Evolutionary conservation across 805 yeast genomes (phyloP).

Genomic region (Wickerhamiella spandovensis): DNA sequence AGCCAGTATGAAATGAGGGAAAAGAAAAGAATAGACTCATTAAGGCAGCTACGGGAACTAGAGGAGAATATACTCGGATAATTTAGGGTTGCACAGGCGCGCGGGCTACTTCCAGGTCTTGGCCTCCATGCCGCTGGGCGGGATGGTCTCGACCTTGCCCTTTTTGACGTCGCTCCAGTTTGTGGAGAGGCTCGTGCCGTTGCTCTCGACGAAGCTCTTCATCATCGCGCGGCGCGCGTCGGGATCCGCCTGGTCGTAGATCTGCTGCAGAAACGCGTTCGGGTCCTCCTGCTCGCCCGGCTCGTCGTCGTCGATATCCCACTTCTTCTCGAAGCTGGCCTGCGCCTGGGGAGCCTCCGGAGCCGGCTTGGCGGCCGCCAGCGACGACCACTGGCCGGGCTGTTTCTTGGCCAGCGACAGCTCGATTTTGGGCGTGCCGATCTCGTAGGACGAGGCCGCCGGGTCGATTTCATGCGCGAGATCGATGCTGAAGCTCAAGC

Average conservation of each 20-base stretch:
- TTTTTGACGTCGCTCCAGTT: conserved; percentile 80
- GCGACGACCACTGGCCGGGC: conserved; percentile 39
- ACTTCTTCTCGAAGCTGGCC: conserved; percentile 57
- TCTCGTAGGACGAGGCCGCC: conserved; percentile 31
- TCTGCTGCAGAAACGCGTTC: conserved; percentile 53
- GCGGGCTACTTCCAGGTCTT: conserved; percentile 32
- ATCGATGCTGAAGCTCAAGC: conserved; percentile 39
- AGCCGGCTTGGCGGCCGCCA: conserved; percentile 29
- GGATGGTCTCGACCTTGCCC: conserved; percentile 48
- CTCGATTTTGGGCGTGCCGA: conserved; percentile 67
- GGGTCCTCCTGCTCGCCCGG: conserved; percentile 34
- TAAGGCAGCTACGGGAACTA: no score
- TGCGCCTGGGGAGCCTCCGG: conserved; percentile 58
- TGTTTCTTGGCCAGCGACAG: conserved; percentile 39
- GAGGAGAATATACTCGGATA: no score
- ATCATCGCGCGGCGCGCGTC: conserved; percentile 90
- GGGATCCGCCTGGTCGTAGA: conserved; percentile 71
- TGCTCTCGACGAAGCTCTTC: conserved; percentile 88
- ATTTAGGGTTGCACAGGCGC: background rate
- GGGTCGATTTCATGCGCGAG: conserved; percentile 41
- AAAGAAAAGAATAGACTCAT: no score
- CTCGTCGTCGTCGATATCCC: conserved; percentile 45
- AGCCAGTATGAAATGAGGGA: no score
- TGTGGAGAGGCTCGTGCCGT: conserved; percentile 87
- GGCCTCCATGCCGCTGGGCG: conserved; percentile 64